Percentiles rank a stretch among this genome's conserved stretches.
Conservation (phyloP, 768 basidiomycete species). For the Rhizopogon salebrosus region DNA sequence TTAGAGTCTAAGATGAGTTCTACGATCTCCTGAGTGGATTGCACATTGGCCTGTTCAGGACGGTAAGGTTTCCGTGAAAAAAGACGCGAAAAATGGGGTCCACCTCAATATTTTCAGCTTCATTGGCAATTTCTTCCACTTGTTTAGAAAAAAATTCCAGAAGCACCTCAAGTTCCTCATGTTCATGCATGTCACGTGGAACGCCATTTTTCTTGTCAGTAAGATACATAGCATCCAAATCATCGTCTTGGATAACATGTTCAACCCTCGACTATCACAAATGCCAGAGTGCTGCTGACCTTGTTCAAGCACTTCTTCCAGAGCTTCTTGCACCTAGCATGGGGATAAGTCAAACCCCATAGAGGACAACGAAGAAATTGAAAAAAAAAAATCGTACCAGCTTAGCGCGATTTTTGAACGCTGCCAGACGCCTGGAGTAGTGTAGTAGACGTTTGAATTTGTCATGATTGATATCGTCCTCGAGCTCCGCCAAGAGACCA, state of each 20-base stretch:
- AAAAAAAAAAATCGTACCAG: slow-evolving; percentile 41
- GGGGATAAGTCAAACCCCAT: not conserved
- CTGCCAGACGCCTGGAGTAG: slow-evolving; percentile 82
- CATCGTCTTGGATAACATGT: slow-evolving; percentile 62
- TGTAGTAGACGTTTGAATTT: slow-evolving; percentile 89
- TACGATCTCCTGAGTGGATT: slow-evolving; percentile 97
- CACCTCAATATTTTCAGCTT: slow-evolving; percentile 84
- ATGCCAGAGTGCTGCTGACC: slow-evolving; percentile 40
- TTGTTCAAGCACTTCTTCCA: slow-evolving; percentile 89
- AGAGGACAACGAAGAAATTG: not conserved
- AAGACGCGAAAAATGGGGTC: slow-evolving; percentile 8
- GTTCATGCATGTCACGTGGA: slow-evolving; percentile 66
- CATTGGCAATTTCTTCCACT: slow-evolving; percentile 93
- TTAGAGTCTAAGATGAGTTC: slow-evolving; percentile 96
- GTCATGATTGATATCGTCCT: slow-evolving; percentile 93
- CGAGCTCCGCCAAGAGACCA: slow-evolving; percentile 85
- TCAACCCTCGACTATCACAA: not conserved
- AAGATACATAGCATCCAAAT: slow-evolving; percentile 92
- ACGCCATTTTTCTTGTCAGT: slow-evolving; percentile 71
- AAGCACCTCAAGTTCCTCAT: slow-evolving; percentile 89
- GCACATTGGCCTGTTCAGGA: slow-evolving; percentile 70
- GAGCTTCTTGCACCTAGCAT: slow-evolving; percentile 74
- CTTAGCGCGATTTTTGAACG: slow-evolving; percentile 88
- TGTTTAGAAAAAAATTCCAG: slow-evolving; percentile 96
- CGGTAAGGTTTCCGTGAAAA: not conserved